Percentiles rank a stretch among this genome's conserved stretches.
Evolutionary conservation across 495 filamentous ascomycete genomes (phyloP).

Genomic region (Rusavskia elegans): DNA sequence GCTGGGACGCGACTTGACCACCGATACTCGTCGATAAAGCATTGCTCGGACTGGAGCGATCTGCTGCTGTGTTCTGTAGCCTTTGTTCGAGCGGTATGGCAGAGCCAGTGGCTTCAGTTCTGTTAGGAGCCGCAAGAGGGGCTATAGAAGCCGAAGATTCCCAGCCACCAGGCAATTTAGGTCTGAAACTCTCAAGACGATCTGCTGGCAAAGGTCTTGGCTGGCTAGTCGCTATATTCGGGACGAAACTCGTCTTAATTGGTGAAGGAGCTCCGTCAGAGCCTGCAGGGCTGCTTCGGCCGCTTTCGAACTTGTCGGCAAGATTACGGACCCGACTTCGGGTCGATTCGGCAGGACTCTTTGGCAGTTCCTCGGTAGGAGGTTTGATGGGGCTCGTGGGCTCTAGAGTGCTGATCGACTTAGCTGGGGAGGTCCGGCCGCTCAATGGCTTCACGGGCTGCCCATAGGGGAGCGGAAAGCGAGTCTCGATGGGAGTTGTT

Average conservation of each 20-base stretch:
- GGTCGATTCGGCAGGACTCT: slow-evolving; percentile 18
- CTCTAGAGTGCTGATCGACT: not conserved
- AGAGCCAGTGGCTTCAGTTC: not conserved
- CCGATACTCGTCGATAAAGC: not conserved
- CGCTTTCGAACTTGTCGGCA: slow-evolving; percentile 28
- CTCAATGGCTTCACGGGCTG: not conserved
- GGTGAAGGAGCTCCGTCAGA: slow-evolving; percentile 14
- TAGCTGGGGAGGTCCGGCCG: not conserved
- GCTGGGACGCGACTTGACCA: not conserved
- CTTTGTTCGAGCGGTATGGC: not conserved
- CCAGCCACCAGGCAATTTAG: slow-evolving; percentile 50
- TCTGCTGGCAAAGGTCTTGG: slow-evolving; percentile 6
- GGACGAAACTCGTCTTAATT: not conserved
- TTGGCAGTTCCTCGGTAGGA: not conserved
- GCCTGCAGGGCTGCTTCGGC: slow-evolving; percentile 13
- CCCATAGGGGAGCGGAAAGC: not conserved
- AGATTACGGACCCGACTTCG: slow-evolving; percentile 31
- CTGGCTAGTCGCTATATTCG: not conserved
- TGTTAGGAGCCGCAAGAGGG: slow-evolving; percentile 11
- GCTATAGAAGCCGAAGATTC: slow-evolving; percentile 36
- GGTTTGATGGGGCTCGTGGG: not conserved
- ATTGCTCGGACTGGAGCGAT: not conserved
- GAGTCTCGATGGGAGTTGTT: slow-evolving; percentile 13
- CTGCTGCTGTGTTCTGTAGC: not conserved
- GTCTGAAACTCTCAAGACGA: slow-evolving; percentile 31